Base-by-base conservation (phyloP, 108 stramenopile genomes). In the Cylindrotheca fusiformis region DNA sequence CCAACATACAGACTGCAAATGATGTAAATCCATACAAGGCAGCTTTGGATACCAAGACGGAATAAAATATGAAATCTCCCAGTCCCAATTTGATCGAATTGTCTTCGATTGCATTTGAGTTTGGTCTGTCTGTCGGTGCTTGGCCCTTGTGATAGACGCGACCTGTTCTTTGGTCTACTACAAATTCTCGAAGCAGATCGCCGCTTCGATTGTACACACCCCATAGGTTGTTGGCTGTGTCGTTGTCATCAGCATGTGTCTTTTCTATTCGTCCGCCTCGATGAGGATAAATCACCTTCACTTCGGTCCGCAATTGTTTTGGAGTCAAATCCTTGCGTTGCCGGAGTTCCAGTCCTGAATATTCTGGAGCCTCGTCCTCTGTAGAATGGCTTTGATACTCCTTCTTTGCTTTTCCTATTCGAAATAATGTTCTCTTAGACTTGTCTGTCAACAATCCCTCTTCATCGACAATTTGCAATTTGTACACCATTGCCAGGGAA, bases 11-110 rank as follows among this genome's bases (percentile, higher is more conserved):
- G 12, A 95, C 78, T 3, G 82, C 91, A 69, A 93, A 95, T 33
- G 96, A 79, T 25, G 95, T 79, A 71, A 98, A 96, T 32, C 95
- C 90, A 56, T 88, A 78, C 54, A 82, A 67, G 2, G 95, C 93
- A 29, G 97, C 97, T 62, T 93, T 90, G 54, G 95, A 85, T 25
- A 97, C 95, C 51, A 98, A 75, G 4, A 98, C 86, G 49, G 82
- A 85, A 69, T 98, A 98, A 56, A 98, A 98, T 17, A 98, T 95
- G 70, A 98, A 98, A 67, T 98, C 98, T 0, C 96, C 96, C 67
- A 75, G 29, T 1, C 68, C 63, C 63, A 69, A 41, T 32, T 66
- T 76, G 58, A 63, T 65, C 4, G 58, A 46, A 33, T 60, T 48
- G n/a, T 64, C 44, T 23, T 66, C 67, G 12, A 57, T 45, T 22